phyloP scores from a whole-genome alignment of 139 green algal species.

The Chlorella sp. region DNA sequence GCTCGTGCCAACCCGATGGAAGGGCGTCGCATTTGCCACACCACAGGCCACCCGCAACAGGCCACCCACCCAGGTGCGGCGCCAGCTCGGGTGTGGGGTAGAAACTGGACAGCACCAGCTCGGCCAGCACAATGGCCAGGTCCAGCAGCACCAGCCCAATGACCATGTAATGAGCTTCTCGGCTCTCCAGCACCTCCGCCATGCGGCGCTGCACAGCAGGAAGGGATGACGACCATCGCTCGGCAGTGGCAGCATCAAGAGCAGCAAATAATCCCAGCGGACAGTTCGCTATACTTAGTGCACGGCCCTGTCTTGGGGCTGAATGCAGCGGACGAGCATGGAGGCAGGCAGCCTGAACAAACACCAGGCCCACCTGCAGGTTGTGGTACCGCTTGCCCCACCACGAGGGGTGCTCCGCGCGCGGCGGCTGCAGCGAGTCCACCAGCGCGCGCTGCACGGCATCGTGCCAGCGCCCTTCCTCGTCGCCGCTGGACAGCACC shows the following conservation, averaged over 20 bases:
- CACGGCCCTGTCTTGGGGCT: no score
- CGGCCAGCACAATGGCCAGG: conserved; percentile 21
- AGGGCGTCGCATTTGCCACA: no score
- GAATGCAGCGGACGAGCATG: no score
- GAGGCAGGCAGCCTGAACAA: not conserved
- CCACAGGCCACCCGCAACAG: no score
- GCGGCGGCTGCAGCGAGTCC: conserved; percentile 16
- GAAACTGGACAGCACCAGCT: conserved; percentile 26
- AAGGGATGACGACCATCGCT: no score
- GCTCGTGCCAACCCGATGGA: no score
- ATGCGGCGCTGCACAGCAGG: conserved; percentile 6
- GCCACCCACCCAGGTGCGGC: conserved; percentile 8
- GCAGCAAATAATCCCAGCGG: no score
- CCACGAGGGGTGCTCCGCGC: conserved; percentile 7
- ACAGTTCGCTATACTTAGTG: no score
- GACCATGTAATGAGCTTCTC: conserved; percentile 14
- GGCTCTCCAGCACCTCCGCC: conserved; percentile 17
- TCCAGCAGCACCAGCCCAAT: conserved; percentile 28
- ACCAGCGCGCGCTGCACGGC: conserved; percentile 10
- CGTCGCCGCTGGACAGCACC: not conserved
- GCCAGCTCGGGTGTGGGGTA: conserved; percentile 22
- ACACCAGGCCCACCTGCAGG: conserved; percentile 7
- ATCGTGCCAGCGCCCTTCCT: conserved; percentile 9
- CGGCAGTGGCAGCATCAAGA: not conserved
- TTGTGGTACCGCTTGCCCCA: conserved; percentile 15